phyloP scores from a whole-genome alignment of 352 stramenopile genomes.

The Phytophthora citrophthora region DNA sequence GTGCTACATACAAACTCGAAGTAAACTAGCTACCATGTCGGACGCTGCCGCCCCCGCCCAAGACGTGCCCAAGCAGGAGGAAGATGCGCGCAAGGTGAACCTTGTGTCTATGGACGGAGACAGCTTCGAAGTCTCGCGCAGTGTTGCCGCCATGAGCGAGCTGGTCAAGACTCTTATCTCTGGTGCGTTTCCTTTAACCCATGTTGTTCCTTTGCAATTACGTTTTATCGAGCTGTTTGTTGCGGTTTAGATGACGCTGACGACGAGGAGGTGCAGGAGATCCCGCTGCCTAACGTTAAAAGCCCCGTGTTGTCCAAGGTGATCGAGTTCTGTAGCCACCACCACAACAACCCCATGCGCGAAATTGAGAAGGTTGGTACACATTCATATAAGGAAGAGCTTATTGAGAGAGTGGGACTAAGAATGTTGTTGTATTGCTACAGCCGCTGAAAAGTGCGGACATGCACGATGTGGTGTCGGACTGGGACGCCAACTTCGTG shows the following conservation, averaged over 20 bases:
- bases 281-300: slow-evolving; percentile 98
- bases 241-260: slow-evolving; percentile 89
- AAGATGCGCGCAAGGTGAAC: slow-evolving; percentile 86
- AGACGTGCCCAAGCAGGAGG: slow-evolving; percentile 63
- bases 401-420: no score
- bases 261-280: slow-evolving; percentile 96
- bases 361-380: slow-evolving; percentile 97
- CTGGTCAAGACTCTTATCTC: slow-evolving; percentile 98
- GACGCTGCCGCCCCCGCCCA: slow-evolving; percentile 50
- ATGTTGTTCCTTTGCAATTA: not conserved
- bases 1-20: slow-evolving; percentile 26
- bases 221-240: not conserved
- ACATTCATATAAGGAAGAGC: no score
- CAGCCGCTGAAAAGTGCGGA: slow-evolving; percentile 97
- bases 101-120: slow-evolving; percentile 96
- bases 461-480: slow-evolving; percentile 99
- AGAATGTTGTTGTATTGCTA: not conserved
- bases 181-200: slow-evolving; percentile 45
- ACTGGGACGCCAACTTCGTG: slow-evolving; percentile 99
- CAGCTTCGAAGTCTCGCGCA: slow-evolving; percentile 94
- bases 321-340: slow-evolving; percentile 96
- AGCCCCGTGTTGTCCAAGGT: slow-evolving; percentile 96
- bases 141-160: slow-evolving; percentile 97
- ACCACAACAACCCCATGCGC: slow-evolving; percentile 98
- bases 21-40: slow-evolving; percentile 47